Evolutionary conservation across 805 yeast species (phyloP), one percentile per base, ranked within the genome.

Genomic region (Ogataea glucozyma): DNA sequence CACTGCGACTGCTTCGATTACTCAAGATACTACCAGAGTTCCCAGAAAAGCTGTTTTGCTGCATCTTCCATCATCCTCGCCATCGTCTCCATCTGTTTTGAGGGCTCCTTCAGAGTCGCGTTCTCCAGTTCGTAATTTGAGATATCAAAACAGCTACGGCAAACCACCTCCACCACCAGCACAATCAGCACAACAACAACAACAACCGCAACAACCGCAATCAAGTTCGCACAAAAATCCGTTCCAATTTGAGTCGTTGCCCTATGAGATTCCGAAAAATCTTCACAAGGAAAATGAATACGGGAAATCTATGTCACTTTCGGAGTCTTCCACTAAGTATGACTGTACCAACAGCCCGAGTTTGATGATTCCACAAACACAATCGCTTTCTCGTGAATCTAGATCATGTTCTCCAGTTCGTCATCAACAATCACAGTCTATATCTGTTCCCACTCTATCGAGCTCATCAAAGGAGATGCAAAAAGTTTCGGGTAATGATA

Each of bases 231-330:
- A 24, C 9, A 52, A 49, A 37, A 56, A 49, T 38, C 68, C 67
- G 7, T 65, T 65, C 48, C 61, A 62, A 39, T 65, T 58, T 48
- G 66, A 65, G 43, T 48, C 65, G 14, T 42, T 57, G 30, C 41
- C 47, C 2, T 65, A 65, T 43, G 68, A 65, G 31, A 51, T 62
- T n/a, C 63, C 67, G 9, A 54, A 57, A 22, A 51, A 57, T 30
- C 57, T 59, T 33, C 63, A 53, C 34, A 49, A 40, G 32, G 57
- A 51, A 31, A 47, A 47, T 36, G 51, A 44, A 18, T 53, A 47
- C 34, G 42, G 44, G 4, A 47, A 46, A 10, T 42, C 53, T 4
- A 42, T 47, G 51, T 53, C 57, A 2, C 26, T 48, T 6, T 43
- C 46, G 13, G 56, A 49, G 26, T 11, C 43, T 3, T 33, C 48